Evolutionary conservation across 106 monocot species (phyloP), one percentile per base, ranked within the genome.

Genomic region (Dioscorea dumetorum): DNA sequence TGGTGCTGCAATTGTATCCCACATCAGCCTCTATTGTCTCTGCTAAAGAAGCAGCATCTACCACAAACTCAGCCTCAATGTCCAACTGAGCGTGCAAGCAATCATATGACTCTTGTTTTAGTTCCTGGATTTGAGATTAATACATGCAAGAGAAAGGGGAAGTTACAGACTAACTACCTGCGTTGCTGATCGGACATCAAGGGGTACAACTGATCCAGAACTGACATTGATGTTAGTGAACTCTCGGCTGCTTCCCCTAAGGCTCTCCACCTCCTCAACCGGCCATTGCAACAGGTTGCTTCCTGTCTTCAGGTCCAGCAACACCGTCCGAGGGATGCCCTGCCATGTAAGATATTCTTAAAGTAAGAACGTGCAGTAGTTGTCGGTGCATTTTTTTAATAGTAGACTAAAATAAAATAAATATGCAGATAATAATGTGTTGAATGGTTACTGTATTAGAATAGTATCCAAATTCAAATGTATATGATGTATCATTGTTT

Each of bases 231-330:
- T 33, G 50, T 58, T 53, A 24, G 28, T 32, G 68, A 83, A 80
- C 19, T 62, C 60, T 0, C 66, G 50, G 41, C 66, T 18, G 31
- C 22, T 59, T 8, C 12, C 51, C 22, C 89, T 70, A 14, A 89
- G 70, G 20, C 33, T 50, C n/a, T 85, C 74, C 31, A 90, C 71
- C 62, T 90, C 89, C 35, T 85, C 80, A 5, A 90, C 85, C 5
- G 89, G 89, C 89, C 89, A 90, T 28, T 71, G 71, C 17, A 89
- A 62, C 20, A 89, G 70, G 53, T 89, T 85, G 67, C 74, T 80
- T 3, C 58, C 58, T 9, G 89, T 89, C 60, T 89, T 85, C 7
- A 48, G 20, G 31, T 89, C 85, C 3, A 82, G 74, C 50, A 79
- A 10, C 13, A 88, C 75, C 1, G 79, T 85, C 32, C 81, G 56